Evolutionary conservation across 176 grass and related monocot species (phyloP), one percentile per base, ranked within the genome.

Genomic region (Zoysia japonica): DNA sequence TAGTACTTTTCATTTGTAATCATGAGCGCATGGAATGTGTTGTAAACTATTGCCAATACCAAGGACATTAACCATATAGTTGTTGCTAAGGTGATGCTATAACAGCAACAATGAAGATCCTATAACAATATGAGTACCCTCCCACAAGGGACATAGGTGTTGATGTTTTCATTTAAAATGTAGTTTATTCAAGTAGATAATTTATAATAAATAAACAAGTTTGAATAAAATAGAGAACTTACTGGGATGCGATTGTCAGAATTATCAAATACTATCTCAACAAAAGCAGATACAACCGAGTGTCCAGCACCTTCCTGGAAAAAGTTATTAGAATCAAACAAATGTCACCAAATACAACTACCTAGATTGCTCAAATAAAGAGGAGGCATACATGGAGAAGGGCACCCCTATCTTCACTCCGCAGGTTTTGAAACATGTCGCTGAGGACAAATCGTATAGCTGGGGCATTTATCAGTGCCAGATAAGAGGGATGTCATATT

Each of bases 221-320:
- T 6, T 70, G 5, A 70, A 68, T 39, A 61, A 47, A 75, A 9
- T 67, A 85, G 15, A 83, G 39, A 54, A 80, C 91, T 94, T 93
- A 98, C 96, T 80, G 96, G 96, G 74, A 98, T 98, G 71, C 96
- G 92, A 72, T 95, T 98, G 75, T 98, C 96, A 61, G 90, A 86
- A 85, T 98, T 98, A 78, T 98, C 96, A 84, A 93, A 98, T 41
- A 98, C 88, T 74, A 98, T 98, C 88, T 98, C 96, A 17, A 98
- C 96, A 95, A 94, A 98, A 77, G 96, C 96, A 83, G 96, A 98
- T 47, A 98, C 88, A 77, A 98, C 96, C 59, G 93, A 93, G 83
- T 98, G 96, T 37, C 96, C 96, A 81, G 96, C 96, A 28, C 96
- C 96, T 89, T 98, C 96, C 96, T 98, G 83, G 20, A 49, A 88